A percentile compares a stretch with the other conserved stretches of the same genome.
These are phyloP conservation scores for Fragaria ananassa DNA, from an alignment of 306 rosid species.

Conservation along the genomic window DNA sequence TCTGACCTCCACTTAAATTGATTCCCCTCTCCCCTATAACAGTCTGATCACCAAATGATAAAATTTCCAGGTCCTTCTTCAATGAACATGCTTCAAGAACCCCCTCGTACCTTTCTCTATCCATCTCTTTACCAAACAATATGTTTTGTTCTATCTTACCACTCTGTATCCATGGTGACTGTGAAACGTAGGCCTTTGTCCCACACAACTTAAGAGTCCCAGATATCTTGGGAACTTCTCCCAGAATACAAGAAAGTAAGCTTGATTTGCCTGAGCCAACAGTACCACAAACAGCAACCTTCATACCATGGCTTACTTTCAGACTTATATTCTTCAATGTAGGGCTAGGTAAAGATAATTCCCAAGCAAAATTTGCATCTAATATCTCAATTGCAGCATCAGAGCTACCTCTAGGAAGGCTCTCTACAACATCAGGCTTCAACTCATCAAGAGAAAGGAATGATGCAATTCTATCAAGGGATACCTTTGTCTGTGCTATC, in stretches of 20 bases:
- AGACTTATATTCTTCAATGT: slow-evolving; percentile 57
- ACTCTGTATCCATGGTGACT: slow-evolving; percentile 90
- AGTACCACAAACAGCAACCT: slow-evolving; percentile 82
- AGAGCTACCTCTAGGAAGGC: slow-evolving; percentile 60
- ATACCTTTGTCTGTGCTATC: slow-evolving; percentile 76
- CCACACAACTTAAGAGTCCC: slow-evolving; percentile 70
- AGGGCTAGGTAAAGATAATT: slow-evolving; percentile 38
- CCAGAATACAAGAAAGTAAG: slow-evolving; percentile 70
- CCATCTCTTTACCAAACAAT: slow-evolving; percentile 72
- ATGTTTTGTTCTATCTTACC: slow-evolving; percentile 77
- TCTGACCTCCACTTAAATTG: slow-evolving; percentile 89
- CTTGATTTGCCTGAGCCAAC: slow-evolving; percentile 95
- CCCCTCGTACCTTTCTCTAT: slow-evolving; percentile 55
- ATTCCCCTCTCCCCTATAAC: slow-evolving; percentile 84
- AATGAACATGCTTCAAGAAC: slow-evolving; percentile 79
- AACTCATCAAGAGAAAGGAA: slow-evolving; percentile 71
- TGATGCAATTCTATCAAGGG: slow-evolving; percentile 69
- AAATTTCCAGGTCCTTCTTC: slow-evolving; percentile 66
- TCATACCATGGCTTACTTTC: slow-evolving; percentile 52
- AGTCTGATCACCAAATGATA: slow-evolving; percentile 78
- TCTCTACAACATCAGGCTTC: slow-evolving; percentile 54
- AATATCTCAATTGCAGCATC: slow-evolving; percentile 52
- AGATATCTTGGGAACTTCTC: slow-evolving; percentile 76
- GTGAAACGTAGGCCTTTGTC: slow-evolving; percentile 80
- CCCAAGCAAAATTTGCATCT: slow-evolving; percentile 84